Percentiles rank a stretch among this genome's conserved stretches.
These are phyloP conservation scores for Rhodotorula paludigena DNA, from an alignment of 768 basidiomycete species.

Conservation along the genomic window DNA sequence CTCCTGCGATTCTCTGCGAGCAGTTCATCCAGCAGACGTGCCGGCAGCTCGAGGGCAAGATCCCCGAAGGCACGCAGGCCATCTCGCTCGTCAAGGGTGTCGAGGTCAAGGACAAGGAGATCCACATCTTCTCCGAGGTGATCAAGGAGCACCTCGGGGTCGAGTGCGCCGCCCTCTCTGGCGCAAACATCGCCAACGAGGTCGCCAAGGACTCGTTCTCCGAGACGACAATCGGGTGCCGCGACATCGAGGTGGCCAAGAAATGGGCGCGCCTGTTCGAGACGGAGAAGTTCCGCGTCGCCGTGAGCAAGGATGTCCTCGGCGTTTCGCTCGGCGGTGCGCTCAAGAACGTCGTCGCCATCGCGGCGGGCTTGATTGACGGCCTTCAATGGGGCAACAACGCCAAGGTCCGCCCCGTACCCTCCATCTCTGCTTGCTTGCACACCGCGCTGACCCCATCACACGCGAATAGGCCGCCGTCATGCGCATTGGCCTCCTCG, in stretches of 20 bases:
- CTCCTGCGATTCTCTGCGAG: neutral
- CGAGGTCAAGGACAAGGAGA: slow-evolving; percentile 49
- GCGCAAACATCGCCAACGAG: slow-evolving; percentile 54
- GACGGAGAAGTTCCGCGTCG: slow-evolving; percentile 50
- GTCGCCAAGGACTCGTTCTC: slow-evolving; percentile 51
- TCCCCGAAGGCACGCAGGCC: slow-evolving; percentile 47
- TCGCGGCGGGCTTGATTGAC: slow-evolving; percentile 52
- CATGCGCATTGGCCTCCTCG: slow-evolving; percentile 53
- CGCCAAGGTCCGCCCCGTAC: slow-evolving; percentile 42
- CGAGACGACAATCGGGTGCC: slow-evolving; percentile 54
- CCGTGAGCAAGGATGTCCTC: slow-evolving; percentile 51
- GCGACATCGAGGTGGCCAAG: slow-evolving; percentile 49
- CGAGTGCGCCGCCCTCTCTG: slow-evolving; percentile 51
- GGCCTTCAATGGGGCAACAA: slow-evolving; percentile 52
- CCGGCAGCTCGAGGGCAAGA: slow-evolving; percentile 49
- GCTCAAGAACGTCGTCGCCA: slow-evolving; percentile 53
- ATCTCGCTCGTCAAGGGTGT: slow-evolving; percentile 54
- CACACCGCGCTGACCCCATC: neutral
- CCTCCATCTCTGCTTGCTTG: neutral
- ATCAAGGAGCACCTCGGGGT: slow-evolving; percentile 50
- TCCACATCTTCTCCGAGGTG: slow-evolving; percentile 51
- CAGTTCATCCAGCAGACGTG: slow-evolving; percentile 50
- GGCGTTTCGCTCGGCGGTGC: slow-evolving; percentile 53
- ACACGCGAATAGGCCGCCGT: slow-evolving; percentile 48
- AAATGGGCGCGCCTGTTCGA: slow-evolving; percentile 51